Base-by-base conservation (phyloP, 2,329 filamentous ascomycete genomes). In the Cladosporium sp. region DNA sequence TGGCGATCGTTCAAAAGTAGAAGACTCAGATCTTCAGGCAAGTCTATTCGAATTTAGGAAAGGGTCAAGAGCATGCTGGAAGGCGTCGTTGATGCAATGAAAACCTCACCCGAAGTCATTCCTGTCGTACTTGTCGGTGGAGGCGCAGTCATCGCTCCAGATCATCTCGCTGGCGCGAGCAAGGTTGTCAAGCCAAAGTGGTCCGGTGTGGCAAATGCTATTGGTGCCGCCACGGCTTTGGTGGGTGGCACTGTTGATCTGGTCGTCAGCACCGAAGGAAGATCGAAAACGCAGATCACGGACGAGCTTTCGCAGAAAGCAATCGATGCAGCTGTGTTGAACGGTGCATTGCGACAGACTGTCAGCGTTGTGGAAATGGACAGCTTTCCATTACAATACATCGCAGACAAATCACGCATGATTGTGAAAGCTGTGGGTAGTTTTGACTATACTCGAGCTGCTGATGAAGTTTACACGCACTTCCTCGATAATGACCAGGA, bases 61-160 rank as follows among this genome's bases (percentile, higher is more conserved):
- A 61, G 69, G 7, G 72, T 80, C 15, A 77, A 75, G 55, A 61
- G 59, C 11, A 81, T 78, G 67, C 64, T 84, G 1, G 80, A 83
- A 50, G 70, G 67, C 18, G 71, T 78, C 1, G 76, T 84, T 20
- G 82, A 84, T 59, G 79, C 72, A 2, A 83, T 83, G 74, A 85
- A 85, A 61, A 82, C 78, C 0, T 81, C 80, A 0, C 78, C 79
- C 0, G 75, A 76, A n/a, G 76, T 82, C 29, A 54, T 83, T 1
- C 76, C 79, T 0, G 80, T 85, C 0, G 64, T 85, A 1, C 74
- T 85, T 1, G 83, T 86, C 0, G 83, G 83, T 7, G 83, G 83
- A 0, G 83, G 83, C 3, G 79, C 81, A 1, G 70, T 84, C 9
- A 73, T 85, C 38, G 76, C 78, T 0, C 80, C 80, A 0, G 70